Evolutionary conservation across 805 yeast genomes (phyloP).

Genomic region (Brettanomyces anomalus): DNA sequence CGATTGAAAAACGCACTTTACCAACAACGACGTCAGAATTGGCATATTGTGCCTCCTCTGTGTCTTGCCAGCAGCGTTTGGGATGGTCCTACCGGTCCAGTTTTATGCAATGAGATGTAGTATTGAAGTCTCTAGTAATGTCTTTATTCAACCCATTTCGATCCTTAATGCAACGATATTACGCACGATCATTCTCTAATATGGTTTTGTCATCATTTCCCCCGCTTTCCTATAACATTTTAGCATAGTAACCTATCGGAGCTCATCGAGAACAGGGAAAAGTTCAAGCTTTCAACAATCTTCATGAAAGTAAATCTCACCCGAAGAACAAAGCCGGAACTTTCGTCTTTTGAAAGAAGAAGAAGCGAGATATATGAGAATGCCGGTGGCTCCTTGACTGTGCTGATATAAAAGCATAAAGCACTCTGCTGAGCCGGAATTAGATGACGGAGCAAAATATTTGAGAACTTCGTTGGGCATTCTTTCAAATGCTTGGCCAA

Average conservation of each 20-base stretch:
- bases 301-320: not conserved
- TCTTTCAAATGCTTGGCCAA: not conserved
- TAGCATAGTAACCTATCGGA: not conserved
- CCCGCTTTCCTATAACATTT: too few relatives aligned
- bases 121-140: too few relatives aligned
- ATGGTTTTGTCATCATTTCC: too few relatives aligned
- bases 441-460: conserved; percentile 2
- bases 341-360: not conserved
- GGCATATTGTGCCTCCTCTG: not conserved
- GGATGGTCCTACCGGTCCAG: too few relatives aligned
- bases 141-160: too few relatives aligned
- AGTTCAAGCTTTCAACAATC: not conserved
- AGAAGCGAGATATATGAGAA: not conserved
- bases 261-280: conserved; percentile 1
- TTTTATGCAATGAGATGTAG: too few relatives aligned
- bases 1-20: not conserved
- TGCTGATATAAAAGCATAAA: not conserved
- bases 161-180: too few relatives aligned
- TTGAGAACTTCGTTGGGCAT: conserved; percentile 1
- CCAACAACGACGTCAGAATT: not conserved
- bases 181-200: too few relatives aligned
- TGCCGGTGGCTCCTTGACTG: not conserved
- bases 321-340: conserved; percentile 1
- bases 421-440: conserved; percentile 1
- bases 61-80: not conserved